These are phyloP conservation scores for Pestalotiopsis sp. DNA, from an alignment of 2,329 filamentous ascomycete genomes.

Conservation along the genomic window DNA sequence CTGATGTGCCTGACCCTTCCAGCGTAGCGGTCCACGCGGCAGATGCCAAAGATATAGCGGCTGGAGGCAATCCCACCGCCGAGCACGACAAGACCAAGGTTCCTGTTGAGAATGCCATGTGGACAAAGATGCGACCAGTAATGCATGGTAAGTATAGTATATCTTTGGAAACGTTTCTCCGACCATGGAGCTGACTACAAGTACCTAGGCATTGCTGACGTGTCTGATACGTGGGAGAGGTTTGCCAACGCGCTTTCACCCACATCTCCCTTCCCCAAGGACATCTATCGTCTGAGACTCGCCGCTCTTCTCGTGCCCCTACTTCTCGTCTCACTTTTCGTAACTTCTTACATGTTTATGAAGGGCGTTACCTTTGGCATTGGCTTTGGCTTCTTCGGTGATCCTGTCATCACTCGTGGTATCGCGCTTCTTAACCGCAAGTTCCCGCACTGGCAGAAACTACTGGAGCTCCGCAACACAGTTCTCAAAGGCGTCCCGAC, in stretches of 20 bases:
- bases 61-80: conserved; percentile 48
- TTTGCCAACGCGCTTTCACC: conserved; percentile 61
- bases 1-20: conserved; percentile 35
- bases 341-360: conserved; percentile 59
- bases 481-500: conserved; percentile 82
- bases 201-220: conserved; percentile 37
- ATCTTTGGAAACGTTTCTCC: no score
- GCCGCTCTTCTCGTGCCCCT: conserved; percentile 54
- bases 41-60: conserved; percentile 41
- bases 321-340: conserved; percentile 53
- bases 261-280: conserved; percentile 60
- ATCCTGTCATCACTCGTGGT: conserved; percentile 67
- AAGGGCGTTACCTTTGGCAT: conserved; percentile 67
- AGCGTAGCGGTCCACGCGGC: conserved; percentile 37
- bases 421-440: conserved; percentile 59
- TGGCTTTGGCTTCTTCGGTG: conserved; percentile 81
- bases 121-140: conserved; percentile 72
- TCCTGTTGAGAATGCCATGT: conserved; percentile 75
- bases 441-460: conserved; percentile 73
- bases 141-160: conserved; percentile 52
- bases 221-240: conserved; percentile 53
- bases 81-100: conserved; percentile 77
- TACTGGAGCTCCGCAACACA: conserved; percentile 74
- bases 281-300: conserved; percentile 55
- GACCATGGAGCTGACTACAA: background rate